Evolutionary conservation across 176 grass and related monocot genomes (phyloP).

Genomic region (Dactylis glomerata): DNA sequence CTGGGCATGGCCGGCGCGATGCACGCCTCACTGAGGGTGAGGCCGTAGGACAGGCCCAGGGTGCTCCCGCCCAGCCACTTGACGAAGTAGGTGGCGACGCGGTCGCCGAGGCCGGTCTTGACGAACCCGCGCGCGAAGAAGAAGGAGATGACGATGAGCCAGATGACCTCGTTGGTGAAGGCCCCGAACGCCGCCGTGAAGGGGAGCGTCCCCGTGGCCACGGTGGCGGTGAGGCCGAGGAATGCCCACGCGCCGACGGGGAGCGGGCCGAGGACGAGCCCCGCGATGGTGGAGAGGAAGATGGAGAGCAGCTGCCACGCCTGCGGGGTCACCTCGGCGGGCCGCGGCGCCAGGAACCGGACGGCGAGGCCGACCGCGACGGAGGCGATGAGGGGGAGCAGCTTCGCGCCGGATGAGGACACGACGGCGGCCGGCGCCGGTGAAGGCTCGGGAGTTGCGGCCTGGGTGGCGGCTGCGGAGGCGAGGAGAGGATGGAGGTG

Average conservation of each 20-base stretch:
- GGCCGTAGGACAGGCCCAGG: slow-evolving; percentile 79
- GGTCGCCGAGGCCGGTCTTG: slow-evolving; percentile 90
- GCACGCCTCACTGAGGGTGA: slow-evolving; percentile 79
- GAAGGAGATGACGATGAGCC: slow-evolving; percentile 98
- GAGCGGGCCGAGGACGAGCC: slow-evolving; percentile 68
- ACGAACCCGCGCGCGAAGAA: slow-evolving; percentile 97
- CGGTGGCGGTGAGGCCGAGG: slow-evolving; percentile 68
- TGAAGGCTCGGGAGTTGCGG: background rate
- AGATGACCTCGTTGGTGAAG: slow-evolving; percentile 86
- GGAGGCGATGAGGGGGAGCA: slow-evolving; percentile 45
- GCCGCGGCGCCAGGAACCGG: slow-evolving; percentile 60
- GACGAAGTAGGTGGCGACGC: slow-evolving; percentile 89
- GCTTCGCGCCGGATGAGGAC: slow-evolving; percentile 39
- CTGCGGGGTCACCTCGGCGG: slow-evolving; percentile 54
- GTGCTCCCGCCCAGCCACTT: slow-evolving; percentile 88
- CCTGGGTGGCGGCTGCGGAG: background rate
- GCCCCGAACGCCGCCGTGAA: slow-evolving; percentile 73
- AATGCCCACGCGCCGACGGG: slow-evolving; percentile 86
- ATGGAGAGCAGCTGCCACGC: slow-evolving; percentile 94
- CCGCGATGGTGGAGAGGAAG: slow-evolving; percentile 74
- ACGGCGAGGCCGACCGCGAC: slow-evolving; percentile 59
- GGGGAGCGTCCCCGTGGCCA: slow-evolving; percentile 61
- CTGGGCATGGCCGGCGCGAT: slow-evolving; percentile 97
- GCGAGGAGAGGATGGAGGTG: slow-evolving; percentile 9
- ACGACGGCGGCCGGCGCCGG: background rate